Conservation (phyloP, 352 stramenopile species). For the Hyphochytrium catenoides region DNA sequence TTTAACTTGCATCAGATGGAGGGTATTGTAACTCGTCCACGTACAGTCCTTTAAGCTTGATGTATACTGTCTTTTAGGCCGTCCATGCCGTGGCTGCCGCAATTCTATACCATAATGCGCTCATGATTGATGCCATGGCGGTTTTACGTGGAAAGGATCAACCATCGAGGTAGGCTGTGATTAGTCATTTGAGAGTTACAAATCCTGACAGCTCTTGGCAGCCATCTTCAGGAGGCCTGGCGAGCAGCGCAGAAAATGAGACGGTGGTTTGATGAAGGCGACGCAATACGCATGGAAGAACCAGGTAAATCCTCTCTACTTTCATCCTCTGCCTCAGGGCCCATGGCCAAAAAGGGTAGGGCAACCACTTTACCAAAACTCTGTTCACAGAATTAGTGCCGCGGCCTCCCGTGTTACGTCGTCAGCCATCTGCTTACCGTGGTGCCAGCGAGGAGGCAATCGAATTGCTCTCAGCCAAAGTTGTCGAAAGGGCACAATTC, state of each 20-base stretch:
- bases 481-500: slow-evolving; percentile 34
- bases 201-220: slow-evolving; percentile 25
- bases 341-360: slow-evolving; percentile 7
- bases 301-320: too few species aligned
- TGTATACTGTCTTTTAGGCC: too few species aligned
- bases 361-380: slow-evolving; percentile 12
- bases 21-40: too few species aligned
- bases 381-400: too few species aligned
- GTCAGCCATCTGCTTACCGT: slow-evolving; percentile 45
- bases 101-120: slow-evolving; percentile 64
- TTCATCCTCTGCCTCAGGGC: too few species aligned
- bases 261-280: slow-evolving; percentile 52
- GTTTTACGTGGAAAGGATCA: too few species aligned
- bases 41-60: too few species aligned
- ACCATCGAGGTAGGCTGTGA: too few species aligned
- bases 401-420: slow-evolving; percentile 16
- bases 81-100: slow-evolving; percentile 37
- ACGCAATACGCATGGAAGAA: slow-evolving; percentile 28
- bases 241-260: slow-evolving; percentile 63
- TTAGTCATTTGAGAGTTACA: too few species aligned
- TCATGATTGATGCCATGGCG: slow-evolving; percentile 46
- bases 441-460: slow-evolving; percentile 41
- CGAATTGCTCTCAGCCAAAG: slow-evolving; percentile 32
- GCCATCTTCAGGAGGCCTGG: slow-evolving; percentile 35
- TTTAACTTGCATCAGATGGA: too few species aligned